These are phyloP conservation scores for Periglandula ipomoeae DNA, from an alignment of 2,329 filamentous ascomycete species.

Conservation along the genomic window DNA sequence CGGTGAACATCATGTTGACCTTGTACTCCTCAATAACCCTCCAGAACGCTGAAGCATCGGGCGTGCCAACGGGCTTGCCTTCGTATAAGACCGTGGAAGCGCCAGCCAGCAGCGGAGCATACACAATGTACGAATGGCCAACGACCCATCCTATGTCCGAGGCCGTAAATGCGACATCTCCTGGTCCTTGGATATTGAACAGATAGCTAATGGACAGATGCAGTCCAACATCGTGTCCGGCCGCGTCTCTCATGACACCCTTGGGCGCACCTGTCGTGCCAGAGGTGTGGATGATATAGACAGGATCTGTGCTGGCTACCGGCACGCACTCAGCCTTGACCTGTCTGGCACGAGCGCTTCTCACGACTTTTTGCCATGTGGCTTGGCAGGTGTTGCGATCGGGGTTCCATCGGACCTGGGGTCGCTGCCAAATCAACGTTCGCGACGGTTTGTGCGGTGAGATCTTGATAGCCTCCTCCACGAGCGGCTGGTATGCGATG, in stretches of 20 bases:
- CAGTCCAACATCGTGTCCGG: conserved; percentile 78
- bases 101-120: conserved; percentile 75
- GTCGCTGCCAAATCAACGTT: conserved; percentile 76
- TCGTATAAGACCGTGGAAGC: conserved; percentile 85
- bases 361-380: conserved; percentile 70
- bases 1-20: conserved; percentile 77
- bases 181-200: conserved; percentile 73
- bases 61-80: conserved; percentile 88
- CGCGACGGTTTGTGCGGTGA: conserved; percentile 63
- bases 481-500: conserved; percentile 65
- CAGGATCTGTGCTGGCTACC: conserved; percentile 63
- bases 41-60: conserved; percentile 84
- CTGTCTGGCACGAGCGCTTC: conserved; percentile 58
- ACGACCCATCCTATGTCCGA: conserved; percentile 83
- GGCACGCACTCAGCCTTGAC: conserved; percentile 67
- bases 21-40: conserved; percentile 75
- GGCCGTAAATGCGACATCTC: conserved; percentile 65
- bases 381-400: conserved; percentile 58
- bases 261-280: conserved; percentile 78
- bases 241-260: conserved; percentile 73
- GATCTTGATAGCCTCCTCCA: conserved; percentile 61
- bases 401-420: conserved; percentile 66
- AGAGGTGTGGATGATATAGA: conserved; percentile 90
- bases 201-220: conserved; percentile 74
- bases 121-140: conserved; percentile 71